These are phyloP conservation scores for Scheffersomyces cryptocercus DNA, from an alignment of 1,139 yeast genomes.

Conservation along the genomic window DNA sequence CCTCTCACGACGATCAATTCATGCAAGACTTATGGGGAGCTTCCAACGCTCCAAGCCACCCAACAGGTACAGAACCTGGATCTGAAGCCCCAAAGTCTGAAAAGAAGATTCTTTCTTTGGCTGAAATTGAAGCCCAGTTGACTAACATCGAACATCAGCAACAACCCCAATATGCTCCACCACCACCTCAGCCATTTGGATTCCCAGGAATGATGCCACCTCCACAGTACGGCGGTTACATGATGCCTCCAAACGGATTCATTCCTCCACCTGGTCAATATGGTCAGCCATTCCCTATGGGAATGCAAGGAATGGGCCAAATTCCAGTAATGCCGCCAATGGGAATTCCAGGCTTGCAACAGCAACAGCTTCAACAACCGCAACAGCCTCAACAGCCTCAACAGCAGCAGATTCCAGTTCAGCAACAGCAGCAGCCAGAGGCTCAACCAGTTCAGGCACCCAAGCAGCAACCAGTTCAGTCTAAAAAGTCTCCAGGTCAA, in stretches of 20 bases:
- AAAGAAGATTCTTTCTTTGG: conserved; percentile 61
- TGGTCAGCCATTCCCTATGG: conserved; percentile 30
- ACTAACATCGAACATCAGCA: conserved; percentile 44
- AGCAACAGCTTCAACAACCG: conserved; percentile 11
- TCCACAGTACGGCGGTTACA: conserved; percentile 38
- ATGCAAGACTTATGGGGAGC: conserved; percentile 54
- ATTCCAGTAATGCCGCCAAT: conserved; percentile 24
- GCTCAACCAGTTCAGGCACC: conserved; percentile 16
- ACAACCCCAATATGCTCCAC: conserved; percentile 23
- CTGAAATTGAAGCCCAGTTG: conserved; percentile 77
- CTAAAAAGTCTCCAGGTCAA: conserved; percentile 10
- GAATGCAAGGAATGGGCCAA: conserved; percentile 23
- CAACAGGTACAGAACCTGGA: conserved; percentile 4
- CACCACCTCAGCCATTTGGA: conserved; percentile 24
- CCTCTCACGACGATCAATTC: conserved; percentile 47
- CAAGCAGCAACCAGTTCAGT: conserved; percentile 10
- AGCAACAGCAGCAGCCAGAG: conserved; percentile 11
- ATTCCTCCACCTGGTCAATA: conserved; percentile 41
- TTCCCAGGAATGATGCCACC: conserved; percentile 43
- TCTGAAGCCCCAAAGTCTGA: conserved; percentile 19
- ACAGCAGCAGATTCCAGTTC: conserved; percentile 18
- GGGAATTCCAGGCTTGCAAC: conserved; percentile 17
- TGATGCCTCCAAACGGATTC: conserved; percentile 43
- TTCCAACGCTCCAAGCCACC: conserved; percentile 30
- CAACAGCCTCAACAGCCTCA: conserved; percentile 17